Percentiles rank a stretch among this genome's conserved stretches.
Evolutionary conservation across 352 stramenopile genomes (phyloP).

Genomic region (Pythium aquatile): DNA sequence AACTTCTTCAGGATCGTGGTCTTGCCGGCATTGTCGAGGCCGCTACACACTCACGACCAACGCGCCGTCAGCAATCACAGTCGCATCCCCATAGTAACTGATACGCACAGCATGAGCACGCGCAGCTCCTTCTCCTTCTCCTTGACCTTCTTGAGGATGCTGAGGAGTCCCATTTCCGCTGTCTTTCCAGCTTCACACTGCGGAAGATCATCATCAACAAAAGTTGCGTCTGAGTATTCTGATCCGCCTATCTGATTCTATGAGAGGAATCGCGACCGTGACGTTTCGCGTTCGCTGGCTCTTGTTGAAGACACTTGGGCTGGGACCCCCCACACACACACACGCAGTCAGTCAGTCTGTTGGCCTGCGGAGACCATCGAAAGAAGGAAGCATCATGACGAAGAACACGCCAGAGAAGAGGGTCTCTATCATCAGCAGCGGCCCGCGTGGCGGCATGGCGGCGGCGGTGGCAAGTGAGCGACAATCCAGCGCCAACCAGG

Average conservation of each 20-base stretch:
- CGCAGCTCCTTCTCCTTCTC: slow-evolving; percentile 99
- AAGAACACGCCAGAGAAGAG: slow-evolving; percentile 3
- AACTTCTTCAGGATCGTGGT: slow-evolving; percentile 99
- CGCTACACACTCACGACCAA: slow-evolving; percentile 38
- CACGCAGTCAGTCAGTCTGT: not conserved
- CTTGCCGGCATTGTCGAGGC: slow-evolving; percentile 99
- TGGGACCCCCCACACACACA: no score
- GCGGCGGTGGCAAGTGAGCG: not conserved
- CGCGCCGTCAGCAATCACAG: not conserved
- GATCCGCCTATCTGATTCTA: slow-evolving; percentile 11
- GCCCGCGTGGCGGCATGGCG: not conserved
- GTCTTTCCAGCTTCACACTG: not conserved
- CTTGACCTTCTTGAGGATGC: slow-evolving; percentile 97
- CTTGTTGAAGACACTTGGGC: slow-evolving; percentile 6
- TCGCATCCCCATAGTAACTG: not conserved
- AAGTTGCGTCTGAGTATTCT: slow-evolving; percentile 10
- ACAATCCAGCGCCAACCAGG: slow-evolving; percentile 20
- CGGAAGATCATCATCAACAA: not conserved
- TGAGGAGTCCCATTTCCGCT: slow-evolving; percentile 84
- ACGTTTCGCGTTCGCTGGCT: slow-evolving; percentile 16
- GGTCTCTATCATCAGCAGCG: not conserved
- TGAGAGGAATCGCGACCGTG: slow-evolving; percentile 8
- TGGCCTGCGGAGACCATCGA: not conserved
- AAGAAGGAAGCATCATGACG: not conserved
- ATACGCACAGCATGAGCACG: slow-evolving; percentile 94